Base-by-base conservation (phyloP, 176 grass and related monocot species). In the Panicum miliaceum region DNA sequence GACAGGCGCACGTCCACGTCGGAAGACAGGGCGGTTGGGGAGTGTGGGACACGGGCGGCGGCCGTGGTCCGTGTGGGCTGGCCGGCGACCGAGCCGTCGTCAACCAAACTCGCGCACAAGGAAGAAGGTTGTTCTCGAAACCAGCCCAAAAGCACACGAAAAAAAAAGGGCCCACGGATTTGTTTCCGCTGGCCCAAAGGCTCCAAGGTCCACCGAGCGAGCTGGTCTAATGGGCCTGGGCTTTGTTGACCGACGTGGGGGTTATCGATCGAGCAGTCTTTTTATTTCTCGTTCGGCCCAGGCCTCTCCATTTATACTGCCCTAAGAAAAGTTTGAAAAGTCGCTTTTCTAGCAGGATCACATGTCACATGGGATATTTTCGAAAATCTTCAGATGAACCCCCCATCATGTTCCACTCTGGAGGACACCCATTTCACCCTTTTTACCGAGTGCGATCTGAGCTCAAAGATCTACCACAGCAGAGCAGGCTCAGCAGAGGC, bases 401-500 rank as follows among this genome's bases (percentile, higher is more conserved):
- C 0, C 29, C 0, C 29, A 50, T 41, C 65, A 15, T 46, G 57
- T 68, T 43, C 19, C 87, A 76, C 52, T 35, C n/a, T 6, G 7
- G 27, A 29, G 16, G 14, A 67, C 37, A 65, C 76, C 68, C 57
- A 59, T 59, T 59, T 25, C 63, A 26, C 22, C 68, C 41, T 57
- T 65, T 65, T 83, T 60, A 75, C 50, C 40, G 22, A 75, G 68
- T 89, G 83, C 77, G 34, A 56, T 71, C 43, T 61, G 53, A 82
- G 34, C 53, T 56, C 35, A 54, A 38, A 63, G 1, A 20, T 53
- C 35, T 38, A 16, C 68, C 50, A 68, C 77, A 45, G 61, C 20
- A 25, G 14, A 60, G 82, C 58, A 45, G 22, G 16, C 26, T 48
- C 76, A 66, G 43, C 78, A 26, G 22, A 56, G 22, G 61, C 50